Evolutionary conservation across 1,139 yeast genomes (phyloP).

Genomic region (Saccharomyces hybrid): DNA sequence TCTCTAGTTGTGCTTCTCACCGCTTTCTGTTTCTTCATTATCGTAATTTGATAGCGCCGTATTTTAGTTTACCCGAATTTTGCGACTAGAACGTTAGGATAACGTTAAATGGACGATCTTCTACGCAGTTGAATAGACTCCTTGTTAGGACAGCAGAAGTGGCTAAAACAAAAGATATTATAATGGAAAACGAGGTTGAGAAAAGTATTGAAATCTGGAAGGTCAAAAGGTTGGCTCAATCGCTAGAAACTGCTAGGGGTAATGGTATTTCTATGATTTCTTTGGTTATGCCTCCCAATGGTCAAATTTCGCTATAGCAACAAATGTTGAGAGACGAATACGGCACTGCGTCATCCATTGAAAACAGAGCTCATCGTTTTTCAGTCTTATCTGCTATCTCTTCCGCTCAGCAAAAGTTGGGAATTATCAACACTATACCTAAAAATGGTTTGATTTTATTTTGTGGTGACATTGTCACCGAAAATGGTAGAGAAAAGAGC

Average conservation of each 20-base stretch:
- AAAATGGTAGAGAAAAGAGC: constrained; percentile 94
- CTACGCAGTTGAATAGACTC: background rate
- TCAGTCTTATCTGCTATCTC: constrained; percentile 95
- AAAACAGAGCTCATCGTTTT: constrained; percentile 91
- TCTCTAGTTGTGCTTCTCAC: no score
- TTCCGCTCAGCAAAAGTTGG: constrained; percentile 92
- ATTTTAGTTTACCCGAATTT: background rate
- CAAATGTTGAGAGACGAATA: constrained; percentile 96
- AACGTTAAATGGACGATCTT: background rate
- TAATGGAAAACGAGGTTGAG: constrained; percentile 64
- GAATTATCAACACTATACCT: constrained; percentile 82
- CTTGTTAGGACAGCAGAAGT: background rate
- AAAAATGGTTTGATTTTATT: constrained; percentile 89
- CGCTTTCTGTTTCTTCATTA: background rate
- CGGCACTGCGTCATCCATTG: constrained; percentile 96
- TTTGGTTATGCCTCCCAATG: constrained; percentile 87
- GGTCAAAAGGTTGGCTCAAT: constrained; percentile 84
- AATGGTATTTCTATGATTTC: constrained; percentile 99
- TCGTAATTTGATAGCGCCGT: background rate
- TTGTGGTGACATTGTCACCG: constrained; percentile 97
- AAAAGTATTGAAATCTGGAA: constrained; percentile 98
- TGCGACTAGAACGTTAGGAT: background rate
- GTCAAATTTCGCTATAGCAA: constrained; percentile 83
- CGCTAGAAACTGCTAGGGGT: constrained; percentile 86
- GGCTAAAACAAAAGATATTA: constrained; percentile 5